phyloP scores from a whole-genome alignment of 75 land plant species.

The Gnetum montanum region DNA sequence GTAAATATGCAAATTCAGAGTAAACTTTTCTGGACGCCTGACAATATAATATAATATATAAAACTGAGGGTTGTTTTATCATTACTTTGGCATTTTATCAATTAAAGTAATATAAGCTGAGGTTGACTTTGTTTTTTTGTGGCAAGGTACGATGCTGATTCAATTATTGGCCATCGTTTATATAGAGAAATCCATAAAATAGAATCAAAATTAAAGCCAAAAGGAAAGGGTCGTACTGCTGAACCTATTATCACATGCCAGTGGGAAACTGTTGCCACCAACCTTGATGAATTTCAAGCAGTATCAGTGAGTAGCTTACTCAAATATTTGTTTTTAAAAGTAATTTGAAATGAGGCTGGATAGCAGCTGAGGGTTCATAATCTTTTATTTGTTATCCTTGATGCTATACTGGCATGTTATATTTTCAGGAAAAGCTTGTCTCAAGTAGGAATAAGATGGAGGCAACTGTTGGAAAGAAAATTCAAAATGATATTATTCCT shows the following conservation, averaged over 20 bases:
- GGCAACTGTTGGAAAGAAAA: slow-evolving; percentile 40
- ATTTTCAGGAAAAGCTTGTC: slow-evolving; percentile 63
- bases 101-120: too few species aligned
- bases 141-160: slow-evolving; percentile 70
- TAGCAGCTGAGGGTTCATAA: too few species aligned
- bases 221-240: slow-evolving; percentile 23
- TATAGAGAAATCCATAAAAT: slow-evolving; percentile 44
- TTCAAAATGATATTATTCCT: slow-evolving; percentile 56
- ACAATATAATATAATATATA: too few species aligned
- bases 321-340: neutral
- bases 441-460: slow-evolving; percentile 44
- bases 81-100: too few species aligned
- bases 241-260: slow-evolving; percentile 13
- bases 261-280: slow-evolving; percentile 93
- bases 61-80: too few species aligned
- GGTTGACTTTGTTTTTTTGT: neutral
- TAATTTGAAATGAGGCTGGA: neutral
- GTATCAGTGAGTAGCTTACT: slow-evolving; percentile 30
- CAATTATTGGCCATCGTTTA: slow-evolving; percentile 62
- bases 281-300: slow-evolving; percentile 79
- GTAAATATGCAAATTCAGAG: too few species aligned
- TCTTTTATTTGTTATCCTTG: neutral
- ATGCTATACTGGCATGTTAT: neutral
- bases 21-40: neutral
- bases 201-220: slow-evolving; percentile 24